phyloP scores from a whole-genome alignment of 208 protist species.

The Trypanosomatidae sp. region DNA sequence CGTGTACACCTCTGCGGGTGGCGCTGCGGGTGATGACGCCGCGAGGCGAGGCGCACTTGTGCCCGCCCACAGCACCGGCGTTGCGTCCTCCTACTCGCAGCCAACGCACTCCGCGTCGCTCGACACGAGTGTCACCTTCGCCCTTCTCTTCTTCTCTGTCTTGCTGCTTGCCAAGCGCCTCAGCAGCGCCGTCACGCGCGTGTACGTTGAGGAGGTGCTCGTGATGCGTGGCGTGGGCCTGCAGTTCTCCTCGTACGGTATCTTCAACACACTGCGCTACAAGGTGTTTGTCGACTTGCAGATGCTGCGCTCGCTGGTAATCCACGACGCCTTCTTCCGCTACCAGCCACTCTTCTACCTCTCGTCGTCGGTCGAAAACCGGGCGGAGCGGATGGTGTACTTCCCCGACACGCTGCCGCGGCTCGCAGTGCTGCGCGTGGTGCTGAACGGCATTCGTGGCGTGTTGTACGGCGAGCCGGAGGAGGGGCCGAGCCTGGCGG shows the following conservation, averaged over 20 bases:
- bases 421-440: slow-evolving; percentile 60
- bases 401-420: slow-evolving; percentile 80
- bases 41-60: too few species aligned
- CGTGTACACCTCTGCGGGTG: too few species aligned
- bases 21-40: neutral
- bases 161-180: slow-evolving; percentile 43
- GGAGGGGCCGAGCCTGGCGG: slow-evolving; percentile 47
- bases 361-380: slow-evolving; percentile 74
- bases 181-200: slow-evolving; percentile 25
- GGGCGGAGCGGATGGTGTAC: slow-evolving; percentile 49
- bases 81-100: slow-evolving; percentile 5
- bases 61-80: neutral
- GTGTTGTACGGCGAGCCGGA: slow-evolving; percentile 79
- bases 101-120: slow-evolving; percentile 1
- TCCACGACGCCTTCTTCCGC: slow-evolving; percentile 84
- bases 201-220: slow-evolving; percentile 76
- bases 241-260: slow-evolving; percentile 68
- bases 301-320: slow-evolving; percentile 69
- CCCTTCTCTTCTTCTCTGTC: slow-evolving; percentile 24
- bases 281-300: slow-evolving; percentile 61
- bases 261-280: slow-evolving; percentile 50
- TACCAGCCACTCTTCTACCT: slow-evolving; percentile 84
- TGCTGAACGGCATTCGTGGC: slow-evolving; percentile 66
- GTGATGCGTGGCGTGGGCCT: slow-evolving; percentile 79
- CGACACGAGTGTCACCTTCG: slow-evolving; percentile 17